Evolutionary conservation across 345 rosid genomes (phyloP), one percentile per base, ranked within the genome.

Genomic region (Pistacia vera): DNA sequence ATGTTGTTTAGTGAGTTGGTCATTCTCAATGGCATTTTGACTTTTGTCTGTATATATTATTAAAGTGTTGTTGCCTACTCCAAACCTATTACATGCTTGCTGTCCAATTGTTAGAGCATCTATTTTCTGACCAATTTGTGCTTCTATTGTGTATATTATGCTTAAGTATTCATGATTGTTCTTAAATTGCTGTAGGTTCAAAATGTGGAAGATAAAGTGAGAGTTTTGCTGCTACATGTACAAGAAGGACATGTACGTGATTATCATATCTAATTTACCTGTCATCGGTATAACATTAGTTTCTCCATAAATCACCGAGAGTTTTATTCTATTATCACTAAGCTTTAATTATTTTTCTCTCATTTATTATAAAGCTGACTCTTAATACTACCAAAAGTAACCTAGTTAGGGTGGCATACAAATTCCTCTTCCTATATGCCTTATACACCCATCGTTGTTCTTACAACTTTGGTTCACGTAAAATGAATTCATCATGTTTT

Each of bases 131-230:
- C 41, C 18, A 36, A 65, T 38, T 17, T 11, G 49, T 65, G 52
- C 68, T 10, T 41, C 0, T 48, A 65, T 63, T 63, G 17, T 65
- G 28, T 46, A 17, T 41, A 2, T 4, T 54, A 54, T 3, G 4
- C 17, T 51, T 38, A 41, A n/a, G n/a, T 66, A 18, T 38, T 66
- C 22, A 8, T 66, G 17, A 66, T 66, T 66, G 16, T 44, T 44
- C 54, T 66, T n/a, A 44, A 70, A 35, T 38, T 33, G 18, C 63
- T 75, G 71, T 83, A 95, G 99, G 98, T 90, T 84, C 90, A 87
- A 86, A 83, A 85, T 73, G 97, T 91, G 65, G 96, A 93, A 67
- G 98, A 95, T 82, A 86, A 75, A 76, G 92, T 95, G 58, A 89
- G 88, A 84, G 81, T 83, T 67, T 75, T 85, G 79, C 98, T 93